Evolutionary conservation across 805 yeast genomes (phyloP), one percentile per base, ranked within the genome.

Genomic region (Teunomyces kruisii): DNA sequence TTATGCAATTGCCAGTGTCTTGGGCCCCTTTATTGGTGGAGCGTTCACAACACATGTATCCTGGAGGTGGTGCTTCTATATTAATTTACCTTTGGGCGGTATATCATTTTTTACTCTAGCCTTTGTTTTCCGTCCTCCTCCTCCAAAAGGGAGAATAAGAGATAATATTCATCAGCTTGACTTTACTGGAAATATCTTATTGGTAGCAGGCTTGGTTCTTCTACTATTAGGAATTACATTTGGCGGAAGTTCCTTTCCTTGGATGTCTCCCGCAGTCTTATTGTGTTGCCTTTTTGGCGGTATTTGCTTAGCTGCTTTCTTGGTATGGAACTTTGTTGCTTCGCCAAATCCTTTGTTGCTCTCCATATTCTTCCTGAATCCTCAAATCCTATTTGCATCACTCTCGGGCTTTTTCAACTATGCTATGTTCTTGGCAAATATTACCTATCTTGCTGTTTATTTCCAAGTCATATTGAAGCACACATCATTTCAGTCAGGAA

Each of bases 31-130:
- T 33, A 46, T 58, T 4, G 63, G 63, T 9, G 63, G 63, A 6
- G 63, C 61, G 3, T 55, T 58, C 28, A 42, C 61, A 13, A 33
- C 53, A 5, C 49, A 55, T 31, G 56, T 55, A 19, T 42, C 56
- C 8, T 58, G 61, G 61, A 40, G 63, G 9, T 58, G 63, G 63
- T 56, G 61, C 22, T 58, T 57, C 48, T 58, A 52, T 46, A 49
- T 58, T 43, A 58, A 57, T 38, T 40, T 58, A 9, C 63, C 63
- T 4, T 24, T 58, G 22, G 63, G 63, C 0, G 62, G 52, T n/a
- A 13, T 52, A 3, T 58, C 63, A 1, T 44, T 51, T 28, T 42
- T 27, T 8, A 45, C 57, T 12, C 39, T 57, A 40, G 8, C 50
- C 15, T 15, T 57, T 3, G 43, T 47, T n/a, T 58, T 47, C 49